Base-by-base conservation (phyloP, 202 grass and related monocot species). In the Schoenoplectus tabernaemontani region DNA sequence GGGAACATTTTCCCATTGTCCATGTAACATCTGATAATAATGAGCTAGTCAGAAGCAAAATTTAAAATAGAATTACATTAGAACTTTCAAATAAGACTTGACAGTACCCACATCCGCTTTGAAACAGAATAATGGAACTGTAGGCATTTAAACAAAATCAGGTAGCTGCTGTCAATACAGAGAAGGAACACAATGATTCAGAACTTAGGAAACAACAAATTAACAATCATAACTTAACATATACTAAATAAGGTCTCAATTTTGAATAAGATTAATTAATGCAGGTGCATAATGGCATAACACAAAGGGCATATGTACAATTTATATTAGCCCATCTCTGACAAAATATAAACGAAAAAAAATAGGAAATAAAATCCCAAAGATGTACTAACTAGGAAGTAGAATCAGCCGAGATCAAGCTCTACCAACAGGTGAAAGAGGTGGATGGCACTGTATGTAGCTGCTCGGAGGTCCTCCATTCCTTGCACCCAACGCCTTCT, bases 361-460 rank as follows among this genome's bases (percentile, higher is more conserved):
- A 50, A 73, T 50, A 75, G 70, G 48, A 54, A 47, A 53, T 33
- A 15, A 28, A 12, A 51, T 74, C n/a, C 69, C 15, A 75, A 46
- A 20, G 16, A 75, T 75, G 34, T 19, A 75, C 70, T 75, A 74
- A 83, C 75, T 85, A 82, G 36, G 24, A 59, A 83, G 56, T 32
- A 86, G 73, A 70, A 88, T 70, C 46, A 48, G 3, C 22, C 16
- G 8, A 85, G 76, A 70, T 84, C 89, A 98, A 82, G 91, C 95
- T 82, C 95, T 89, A 38, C 95, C 88, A 84, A 90, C 89, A 30
- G 91, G 95, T 68, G 95, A 98, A 86, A 92, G 87, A 74, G 95
- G 94, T 16, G 89, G 95, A 59, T 88, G 86, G 33, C 89, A 81
- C 13, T 87, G 89, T 77, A 94, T 87, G 80, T 96, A 96, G 79